Evolutionary conservation across 805 yeast genomes (phyloP), one percentile per base, ranked within the genome.

Genomic region (Sungouiella thailandica): DNA sequence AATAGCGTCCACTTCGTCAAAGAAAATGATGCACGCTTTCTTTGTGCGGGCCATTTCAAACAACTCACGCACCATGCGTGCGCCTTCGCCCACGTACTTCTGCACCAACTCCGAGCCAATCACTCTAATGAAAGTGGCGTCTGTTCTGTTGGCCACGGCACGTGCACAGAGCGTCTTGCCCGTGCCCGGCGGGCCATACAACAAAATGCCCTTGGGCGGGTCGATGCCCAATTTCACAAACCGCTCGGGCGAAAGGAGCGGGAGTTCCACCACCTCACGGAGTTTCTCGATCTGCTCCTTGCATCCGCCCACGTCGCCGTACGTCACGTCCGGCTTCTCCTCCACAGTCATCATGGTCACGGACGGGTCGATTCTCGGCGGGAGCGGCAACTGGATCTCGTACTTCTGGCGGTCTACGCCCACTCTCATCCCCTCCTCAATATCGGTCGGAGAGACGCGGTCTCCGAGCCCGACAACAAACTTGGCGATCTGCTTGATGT

Each of bases 281-380:
- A 47, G 43, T 40, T 47, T 47, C 36, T 93, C 99, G 52, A 93
- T 90, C 62, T 93, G 99, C 43, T 93, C 97, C 68, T 93, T 93
- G 60, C 96, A 87, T 24, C 99, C 99, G 50, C 99, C 99, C 43
- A 93, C 89, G 58, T 93, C 99, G 41, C 94, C 85, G 62, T 93
- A 93, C 2, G 99, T 93, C 24, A 93, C 97, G 63, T 93, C 98
- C 10, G 98, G 99, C 61, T 93, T 93, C 65, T 93, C 99, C 62
- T 93, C 99, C 30, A 93, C 99, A 2, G 97, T 90, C 99, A 93
- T 93, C 98, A 93, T 93, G 5, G 98, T 93, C 35, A 93, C 99
- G 25, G 88, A 76, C 10, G 99, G 97, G 60, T 93, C 99, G 57
- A 93, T 93, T 55, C 95, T 74, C 36, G 99, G 98, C 8, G 99